Evolutionary conservation across 257 asterid genomes (phyloP).

Genomic region (Lycium barbarum): DNA sequence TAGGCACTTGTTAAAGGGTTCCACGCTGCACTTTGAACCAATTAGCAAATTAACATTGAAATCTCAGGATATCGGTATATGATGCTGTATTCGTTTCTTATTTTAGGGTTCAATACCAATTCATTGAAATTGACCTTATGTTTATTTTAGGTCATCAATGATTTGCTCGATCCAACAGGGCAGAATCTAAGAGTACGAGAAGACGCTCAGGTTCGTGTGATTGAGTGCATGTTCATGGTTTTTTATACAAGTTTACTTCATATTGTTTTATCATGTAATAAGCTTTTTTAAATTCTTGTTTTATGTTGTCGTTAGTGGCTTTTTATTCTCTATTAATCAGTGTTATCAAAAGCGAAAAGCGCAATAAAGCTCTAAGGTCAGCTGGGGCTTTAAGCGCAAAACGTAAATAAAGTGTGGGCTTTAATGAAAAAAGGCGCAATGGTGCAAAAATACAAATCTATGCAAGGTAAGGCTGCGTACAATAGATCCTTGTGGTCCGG

Average conservation of each 20-base stretch:
- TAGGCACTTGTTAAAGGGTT: slow-evolving; percentile 19
- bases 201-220: slow-evolving; percentile 68
- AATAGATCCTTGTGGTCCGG: too few relatives aligned
- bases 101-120: slow-evolving; percentile 5
- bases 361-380: too few relatives aligned
- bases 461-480: too few relatives aligned
- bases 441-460: too few relatives aligned
- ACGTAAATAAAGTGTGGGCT: too few relatives aligned
- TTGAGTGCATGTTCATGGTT: slow-evolving; percentile 17
- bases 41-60: not conserved
- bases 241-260: not conserved
- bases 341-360: too few relatives aligned
- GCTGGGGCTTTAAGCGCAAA: too few relatives aligned
- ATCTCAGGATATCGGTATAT: slow-evolving; percentile 6
- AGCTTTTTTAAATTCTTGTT: not conserved
- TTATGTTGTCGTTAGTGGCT: not conserved
- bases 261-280: slow-evolving; percentile 14
- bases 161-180: slow-evolving; percentile 84
- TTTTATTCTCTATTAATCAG: not conserved
- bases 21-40: slow-evolving; percentile 18
- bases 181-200: slow-evolving; percentile 85
- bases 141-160: slow-evolving; percentile 79
- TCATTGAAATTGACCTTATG: slow-evolving; percentile 27
- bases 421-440: too few relatives aligned
- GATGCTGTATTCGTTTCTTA: not conserved